These are phyloP conservation scores for Odontarrhena argentea DNA, from an alignment of 345 rosid species.

Conservation along the genomic window DNA sequence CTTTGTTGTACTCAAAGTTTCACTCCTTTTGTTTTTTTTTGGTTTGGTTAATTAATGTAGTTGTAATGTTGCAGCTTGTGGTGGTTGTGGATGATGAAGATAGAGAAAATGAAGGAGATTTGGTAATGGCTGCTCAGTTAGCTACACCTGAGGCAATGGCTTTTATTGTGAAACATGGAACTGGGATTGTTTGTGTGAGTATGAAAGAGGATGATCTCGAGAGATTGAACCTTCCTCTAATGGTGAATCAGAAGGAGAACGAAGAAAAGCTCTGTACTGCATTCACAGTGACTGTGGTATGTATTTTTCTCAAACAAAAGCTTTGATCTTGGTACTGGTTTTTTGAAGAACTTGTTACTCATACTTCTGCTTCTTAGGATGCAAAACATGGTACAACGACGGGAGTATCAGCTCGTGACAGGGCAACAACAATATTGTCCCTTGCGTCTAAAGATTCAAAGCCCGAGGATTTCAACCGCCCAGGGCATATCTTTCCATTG, in stretches of 20 bases:
- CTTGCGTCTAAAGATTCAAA: conserved; percentile 82
- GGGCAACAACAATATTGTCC: conserved; percentile 74
- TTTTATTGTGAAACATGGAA: conserved; percentile 86
- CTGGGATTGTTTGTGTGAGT: conserved; percentile 91
- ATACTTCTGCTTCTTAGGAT: conserved; percentile 52
- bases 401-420: conserved; percentile 85
- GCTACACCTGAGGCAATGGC: conserved; percentile 97
- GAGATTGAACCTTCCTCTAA: conserved; percentile 80
- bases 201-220: conserved; percentile 80
- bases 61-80: conserved; percentile 63
- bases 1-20: neutral
- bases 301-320: conserved; percentile 30
- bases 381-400: conserved; percentile 91
- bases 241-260: conserved; percentile 78
- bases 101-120: conserved; percentile 93
- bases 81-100: conserved; percentile 94
- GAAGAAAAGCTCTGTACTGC: conserved; percentile 88
- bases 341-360: neutral
- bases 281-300: conserved; percentile 90
- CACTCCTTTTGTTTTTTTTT: neutral
- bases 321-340: neutral
- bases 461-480: conserved; percentile 87
- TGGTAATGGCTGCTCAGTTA: conserved; percentile 82
- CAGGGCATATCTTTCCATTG: conserved; percentile 83
- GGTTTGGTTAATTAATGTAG: conserved; percentile 13